A percentile compares a stretch with the other conserved stretches of the same genome.
These are phyloP conservation scores for Quercus gilva DNA, from an alignment of 306 rosid species.

Conservation along the genomic window DNA sequence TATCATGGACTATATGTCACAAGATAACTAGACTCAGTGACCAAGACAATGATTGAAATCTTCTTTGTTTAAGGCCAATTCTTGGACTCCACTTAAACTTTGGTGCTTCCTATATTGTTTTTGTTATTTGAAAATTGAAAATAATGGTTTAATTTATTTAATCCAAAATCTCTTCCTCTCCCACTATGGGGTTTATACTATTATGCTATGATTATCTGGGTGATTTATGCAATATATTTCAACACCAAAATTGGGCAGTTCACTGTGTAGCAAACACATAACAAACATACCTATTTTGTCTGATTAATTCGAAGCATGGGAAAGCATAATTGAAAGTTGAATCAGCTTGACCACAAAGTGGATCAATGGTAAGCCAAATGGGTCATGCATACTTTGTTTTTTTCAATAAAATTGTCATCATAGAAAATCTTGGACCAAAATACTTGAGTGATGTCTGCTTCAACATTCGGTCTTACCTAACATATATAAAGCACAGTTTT, in stretches of 20 bases:
- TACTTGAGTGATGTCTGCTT: neutral
- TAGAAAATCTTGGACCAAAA: neutral
- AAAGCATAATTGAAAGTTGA: neutral
- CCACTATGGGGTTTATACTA: neutral
- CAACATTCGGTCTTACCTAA: conserved; percentile 15
- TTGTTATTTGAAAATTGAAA: neutral
- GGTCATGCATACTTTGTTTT: neutral
- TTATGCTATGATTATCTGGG: neutral
- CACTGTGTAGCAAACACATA: neutral
- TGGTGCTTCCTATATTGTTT: no score
- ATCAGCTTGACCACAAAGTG: neutral
- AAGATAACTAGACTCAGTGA: no score
- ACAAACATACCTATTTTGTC: neutral
- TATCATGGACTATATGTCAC: no score
- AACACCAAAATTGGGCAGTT: neutral
- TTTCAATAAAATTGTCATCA: neutral
- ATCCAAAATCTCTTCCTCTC: neutral
- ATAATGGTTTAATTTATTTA: neutral
- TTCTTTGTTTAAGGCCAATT: no score
- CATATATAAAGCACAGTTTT: conserved; percentile 12
- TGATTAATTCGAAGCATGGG: neutral
- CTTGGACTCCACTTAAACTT: no score
- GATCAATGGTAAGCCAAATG: neutral
- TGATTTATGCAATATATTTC: neutral
- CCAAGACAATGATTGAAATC: no score